phyloP scores from a whole-genome alignment of 108 stramenopile species.

The Bacterosira constricta region DNA sequence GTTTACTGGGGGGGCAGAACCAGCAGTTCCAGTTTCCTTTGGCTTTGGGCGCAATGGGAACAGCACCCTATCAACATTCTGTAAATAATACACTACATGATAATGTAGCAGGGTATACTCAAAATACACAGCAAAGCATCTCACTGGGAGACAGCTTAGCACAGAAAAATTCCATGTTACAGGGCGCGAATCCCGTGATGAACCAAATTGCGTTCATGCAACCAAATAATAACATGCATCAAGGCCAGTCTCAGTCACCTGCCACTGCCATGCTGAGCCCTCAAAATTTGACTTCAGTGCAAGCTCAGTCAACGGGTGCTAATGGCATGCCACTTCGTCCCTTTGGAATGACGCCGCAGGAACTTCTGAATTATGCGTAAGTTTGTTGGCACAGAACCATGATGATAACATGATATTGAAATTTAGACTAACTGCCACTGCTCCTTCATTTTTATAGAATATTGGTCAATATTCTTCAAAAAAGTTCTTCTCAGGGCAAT shows the following conservation, averaged over 20 bases:
- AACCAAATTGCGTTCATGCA: not conserved
- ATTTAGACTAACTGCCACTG: not conserved
- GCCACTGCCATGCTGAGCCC: not conserved
- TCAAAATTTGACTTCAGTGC: not conserved
- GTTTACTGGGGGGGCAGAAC: too few species aligned
- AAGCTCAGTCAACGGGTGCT: not conserved
- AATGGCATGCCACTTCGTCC: too few species aligned
- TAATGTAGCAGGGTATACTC: not conserved
- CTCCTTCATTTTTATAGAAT: not conserved
- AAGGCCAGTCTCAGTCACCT: not conserved
- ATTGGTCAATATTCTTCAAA: slow-evolving; percentile 26
- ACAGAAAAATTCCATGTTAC: not conserved
- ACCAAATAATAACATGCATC: not conserved
- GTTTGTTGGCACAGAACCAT: not conserved
- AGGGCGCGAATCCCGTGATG: not conserved
- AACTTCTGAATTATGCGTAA: slow-evolving; percentile 15
- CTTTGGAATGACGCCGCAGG: slow-evolving; percentile 22
- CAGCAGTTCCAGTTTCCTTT: not conserved
- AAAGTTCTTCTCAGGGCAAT: slow-evolving; percentile 16
- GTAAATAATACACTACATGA: not conserved
- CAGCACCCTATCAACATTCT: too few species aligned
- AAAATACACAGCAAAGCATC: not conserved
- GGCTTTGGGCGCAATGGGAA: not conserved
- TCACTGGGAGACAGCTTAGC: not conserved
- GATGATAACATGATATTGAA: not conserved